Evolutionary conservation across 331 rosid species (phyloP), one percentile per base, ranked within the genome.

Genomic region (Phaseolus coccineus): DNA sequence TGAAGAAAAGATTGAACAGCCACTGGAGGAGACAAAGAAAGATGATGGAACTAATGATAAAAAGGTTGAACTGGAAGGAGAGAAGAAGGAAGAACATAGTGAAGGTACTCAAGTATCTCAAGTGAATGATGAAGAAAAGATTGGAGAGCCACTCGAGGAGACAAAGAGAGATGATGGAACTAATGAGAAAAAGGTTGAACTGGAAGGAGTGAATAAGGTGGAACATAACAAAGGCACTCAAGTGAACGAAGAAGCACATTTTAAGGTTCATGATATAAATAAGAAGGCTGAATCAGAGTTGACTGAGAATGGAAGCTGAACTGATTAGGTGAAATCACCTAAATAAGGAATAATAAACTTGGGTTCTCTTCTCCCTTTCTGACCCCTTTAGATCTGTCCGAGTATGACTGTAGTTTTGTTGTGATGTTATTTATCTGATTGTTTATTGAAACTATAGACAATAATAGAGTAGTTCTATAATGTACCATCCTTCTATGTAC

Each of bases 381-480:
- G 89, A 91, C 85, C 80, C 86, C 71, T 74, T 83, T 84, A 84
- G 87, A 83, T 84, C 73, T 75, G 87, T 78, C 89, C 51, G 83
- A 77, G 80, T 75, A 74, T 80, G 78, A 85, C 89, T 80, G 84
- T 86, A 89, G 85, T 79, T 82, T 73, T 88, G 87, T 82, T 89
- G 84, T 85, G 77, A 82, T 89, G 84, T 77, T 78, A 87, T 88
- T 70, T 79, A 79, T 88, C 87, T 86, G 88, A 89, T 88, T 88
- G 94, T 86, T 89, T 82, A 84, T 90, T 86, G 87, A 80, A 89
- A 87, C 85, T 70, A 70, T 79, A 81, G 89, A 86, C 86, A 79
- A 56, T 84, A 53, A 47, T 86, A 87, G 96, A 79, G 79, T 90
- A 91, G 97, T 84, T 82, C 47, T 91, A 81, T 84, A 74, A 78